Evolutionary conservation across 148 eudicot genomes (phyloP), one percentile per base, ranked within the genome.

Genomic region (Spergularia marina): DNA sequence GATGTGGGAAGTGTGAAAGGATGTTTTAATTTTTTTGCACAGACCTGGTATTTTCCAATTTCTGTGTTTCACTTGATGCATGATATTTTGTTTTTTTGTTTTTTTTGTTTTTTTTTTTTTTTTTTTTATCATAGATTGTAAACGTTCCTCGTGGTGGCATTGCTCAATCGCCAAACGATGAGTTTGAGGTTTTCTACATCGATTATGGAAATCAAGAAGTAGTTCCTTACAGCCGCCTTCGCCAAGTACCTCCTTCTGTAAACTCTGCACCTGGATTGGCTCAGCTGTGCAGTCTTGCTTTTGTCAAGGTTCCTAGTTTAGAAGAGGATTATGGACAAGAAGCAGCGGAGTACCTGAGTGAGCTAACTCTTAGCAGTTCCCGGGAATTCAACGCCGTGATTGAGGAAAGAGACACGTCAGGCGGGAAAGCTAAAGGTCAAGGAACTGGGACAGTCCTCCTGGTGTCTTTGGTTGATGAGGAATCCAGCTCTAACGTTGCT

Each of bases 131-230:
- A 25, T 76, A 84, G 81, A 78, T 82, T 72, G 96, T 91, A 23
- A 89, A 81, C 76, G 85, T 86, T 61, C 97, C 98, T 20, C 85
- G 83, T 70, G 93, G 90, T 68, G 88, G 81, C 54, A 40, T 52
- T 60, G 91, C 88, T 69, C 85, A 83, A 81, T 85, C 92, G 4
- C 78, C 87, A 25, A 86, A 79, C 7, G 97, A 92, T 51, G 81
- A 84, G 79, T 92, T 85, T 79, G 97, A 95, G 81, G 97, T 95
- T 65, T 95, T 95, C 78, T 95, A 95, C 75, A 87, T 95, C 7
- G 97, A 95, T 75, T 95, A 89, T 57, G 98, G 98, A 20, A 95
- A 95, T 72, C 98, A 95, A 90, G 97, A 95, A 84, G 59, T 66
- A 16, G 88, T 85, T 74, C 76, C 97, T n/a, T 92, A 85, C 82